Evolutionary conservation across 2,329 filamentous ascomycete species (phyloP), one percentile per base, ranked within the genome.

Genomic region (Aspergillus sclerotialis): DNA sequence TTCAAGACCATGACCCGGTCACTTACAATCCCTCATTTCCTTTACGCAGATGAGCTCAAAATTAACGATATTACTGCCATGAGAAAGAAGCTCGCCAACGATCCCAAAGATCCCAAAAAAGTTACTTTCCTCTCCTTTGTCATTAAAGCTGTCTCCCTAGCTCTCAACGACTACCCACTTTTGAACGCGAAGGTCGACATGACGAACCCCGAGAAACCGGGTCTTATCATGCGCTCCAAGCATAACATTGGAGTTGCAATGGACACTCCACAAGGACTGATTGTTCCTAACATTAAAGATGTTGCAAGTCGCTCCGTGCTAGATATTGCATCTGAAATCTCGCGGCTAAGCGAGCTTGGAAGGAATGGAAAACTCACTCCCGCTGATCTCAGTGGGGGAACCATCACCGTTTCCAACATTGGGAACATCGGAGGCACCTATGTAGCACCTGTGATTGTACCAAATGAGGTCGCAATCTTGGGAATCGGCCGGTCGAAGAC

Each of bases 161-260:
- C 89, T 1, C 71, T 98, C 3, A 73, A 82, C 53, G 75, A 83
- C 40, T 90, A 86, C 60, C 90, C 92, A 1, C 71, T 92, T 24
- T 78, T 98, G 42, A 98, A 98, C 58, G 79, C 89, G 3, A 78
- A 85, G 38, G 76, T 98, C 15, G 86, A 95, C 49, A 56, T 61
- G 15, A 72, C 61, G 28, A 68, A 72, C 39, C 67, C 71, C 6
- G 66, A 68, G 35, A 90, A 85, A 52, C 88, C 90, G 0, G 74
- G 75, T 21, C 72, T 98, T 3, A 68, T 89, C 36, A 78, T 86
- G 68, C 84, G 89, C 37, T 76, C 78, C 34, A 80, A 84, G 53
- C 92, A 98, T 72, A 94, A 98, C 63, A 90, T 98, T 42, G 92
- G 92, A 40, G 74, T 98, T 21, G 92, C 92, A 37, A 92, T 98